Conservation (phyloP, 129 eudicot species). For the Smallanthus sonchifolius region DNA sequence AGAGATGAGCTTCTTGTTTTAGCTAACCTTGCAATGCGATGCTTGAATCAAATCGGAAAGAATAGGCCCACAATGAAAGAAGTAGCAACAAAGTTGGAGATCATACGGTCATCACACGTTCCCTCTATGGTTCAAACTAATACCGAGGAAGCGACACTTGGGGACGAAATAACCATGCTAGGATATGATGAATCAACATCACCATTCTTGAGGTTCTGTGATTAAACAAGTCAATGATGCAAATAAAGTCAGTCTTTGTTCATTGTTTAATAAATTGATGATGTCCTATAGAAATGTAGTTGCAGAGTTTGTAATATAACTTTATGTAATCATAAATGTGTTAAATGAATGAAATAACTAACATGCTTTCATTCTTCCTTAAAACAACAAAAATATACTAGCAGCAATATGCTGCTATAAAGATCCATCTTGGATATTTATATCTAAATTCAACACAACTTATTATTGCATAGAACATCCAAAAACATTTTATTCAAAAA, state of each 20-base stretch:
- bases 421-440: no score
- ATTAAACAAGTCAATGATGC: not conserved
- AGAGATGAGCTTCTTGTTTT: constrained; percentile 7
- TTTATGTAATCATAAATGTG: not conserved
- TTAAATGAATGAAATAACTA: not conserved
- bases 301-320: not conserved
- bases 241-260: not conserved
- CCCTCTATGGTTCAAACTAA: not conserved
- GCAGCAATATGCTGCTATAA: not conserved
- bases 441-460: not conserved
- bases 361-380: not conserved
- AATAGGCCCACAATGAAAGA: constrained; percentile 26
- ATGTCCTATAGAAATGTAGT: not conserved
- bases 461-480: not conserved
- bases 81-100: constrained; percentile 10
- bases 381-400: no score
- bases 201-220: not conserved
- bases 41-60: constrained; percentile 11
- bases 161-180: not conserved
- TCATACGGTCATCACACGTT: not conserved
- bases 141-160: not conserved
- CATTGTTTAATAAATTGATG: not conserved
- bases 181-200: not conserved
- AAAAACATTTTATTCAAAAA: not conserved
- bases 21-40: constrained; percentile 26